A percentile compares a stretch with the other conserved stretches of the same genome.
These are phyloP conservation scores for Helenozyma rhizophorensis DNA, from an alignment of 805 yeast genomes.

Conservation along the genomic window DNA sequence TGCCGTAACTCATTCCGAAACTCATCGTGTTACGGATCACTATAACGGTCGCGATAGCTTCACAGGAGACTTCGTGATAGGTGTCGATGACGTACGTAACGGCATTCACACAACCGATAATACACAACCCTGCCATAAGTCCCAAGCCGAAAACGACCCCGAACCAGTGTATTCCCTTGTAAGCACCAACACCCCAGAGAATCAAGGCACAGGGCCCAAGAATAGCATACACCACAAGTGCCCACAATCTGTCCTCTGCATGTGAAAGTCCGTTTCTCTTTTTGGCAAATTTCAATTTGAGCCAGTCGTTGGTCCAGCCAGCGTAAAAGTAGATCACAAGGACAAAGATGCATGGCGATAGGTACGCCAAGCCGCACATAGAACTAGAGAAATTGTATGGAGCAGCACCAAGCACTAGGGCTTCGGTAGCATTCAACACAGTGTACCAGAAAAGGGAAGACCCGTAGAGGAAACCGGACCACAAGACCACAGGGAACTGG, in stretches of 20 bases:
- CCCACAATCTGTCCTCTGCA: constrained; percentile 14
- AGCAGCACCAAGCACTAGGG: constrained; percentile 22
- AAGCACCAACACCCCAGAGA: constrained; percentile 23
- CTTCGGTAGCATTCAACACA: constrained; percentile 21
- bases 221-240: constrained; percentile 12
- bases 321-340: constrained; percentile 12
- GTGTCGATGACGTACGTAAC: constrained; percentile 24
- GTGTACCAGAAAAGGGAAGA: constrained; percentile 20
- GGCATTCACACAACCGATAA: constrained; percentile 25
- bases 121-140: constrained; percentile 16
- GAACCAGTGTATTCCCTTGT: constrained; percentile 19
- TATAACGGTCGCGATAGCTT: constrained; percentile 45
- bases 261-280: constrained; percentile 10
- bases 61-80: constrained; percentile 25
- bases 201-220: constrained; percentile 14
- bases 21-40: constrained; percentile 55
- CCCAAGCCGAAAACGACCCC: constrained; percentile 24
- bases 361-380: constrained; percentile 15
- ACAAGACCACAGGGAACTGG: constrained; percentile 16
- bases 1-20: constrained; percentile 57
- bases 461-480: constrained; percentile 20
- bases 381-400: constrained; percentile 49
- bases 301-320: constrained; percentile 14
- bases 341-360: constrained; percentile 13
- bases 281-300: constrained; percentile 10